Base-by-base conservation (phyloP, 805 yeast genomes). In the Candida multigemmis region DNA sequence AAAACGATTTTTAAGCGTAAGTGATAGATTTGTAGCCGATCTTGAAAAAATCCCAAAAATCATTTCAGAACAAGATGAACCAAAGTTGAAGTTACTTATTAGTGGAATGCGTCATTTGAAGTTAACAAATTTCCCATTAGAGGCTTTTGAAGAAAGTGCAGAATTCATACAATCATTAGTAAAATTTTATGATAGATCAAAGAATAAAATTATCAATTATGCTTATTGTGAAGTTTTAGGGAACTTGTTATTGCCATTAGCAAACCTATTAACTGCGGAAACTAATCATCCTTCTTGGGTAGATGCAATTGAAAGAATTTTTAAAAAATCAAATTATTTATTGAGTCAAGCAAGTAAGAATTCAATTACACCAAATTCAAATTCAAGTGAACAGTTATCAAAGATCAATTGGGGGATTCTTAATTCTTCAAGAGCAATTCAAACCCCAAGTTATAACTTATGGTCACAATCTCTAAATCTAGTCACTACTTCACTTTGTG, bases 261-360 rank as follows among this genome's bases (percentile, higher is more conserved):
- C 96, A 0, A 89, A 84, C 6, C 65, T 75, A 1, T 64, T 87
- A 17, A 84, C 96, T 0, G 97, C 96, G 0, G 99, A 91, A 47
- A 87, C 85, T 1, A 89, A 91, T 44, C 94, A 89, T 48, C 98
- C 98, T 3, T 74, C 80, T 1, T 91, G 98, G 99, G 76, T 78
- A 0, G 82, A 75, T 21, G 91, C 96, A 0, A 71, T 85, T 28
- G 68, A 69, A 13, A 56, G 63, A 12, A 72, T 89, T 9, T 76
- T 70, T 47, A 51, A 61, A 10, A 71, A 66, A 31, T 60, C 68
- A 10, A 65, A 63, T 21, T 50, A 47, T 30, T 68, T 56, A 25
- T 63, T 68, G 57, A 66, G 53, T 31, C 41, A 67, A 62, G 38
- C 66, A 6, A 35, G 35, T 12, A 38, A 33, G 12, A 9, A 18